Conservation (phyloP, 148 eudicot species). For the Nepenthes mirabilis region DNA sequence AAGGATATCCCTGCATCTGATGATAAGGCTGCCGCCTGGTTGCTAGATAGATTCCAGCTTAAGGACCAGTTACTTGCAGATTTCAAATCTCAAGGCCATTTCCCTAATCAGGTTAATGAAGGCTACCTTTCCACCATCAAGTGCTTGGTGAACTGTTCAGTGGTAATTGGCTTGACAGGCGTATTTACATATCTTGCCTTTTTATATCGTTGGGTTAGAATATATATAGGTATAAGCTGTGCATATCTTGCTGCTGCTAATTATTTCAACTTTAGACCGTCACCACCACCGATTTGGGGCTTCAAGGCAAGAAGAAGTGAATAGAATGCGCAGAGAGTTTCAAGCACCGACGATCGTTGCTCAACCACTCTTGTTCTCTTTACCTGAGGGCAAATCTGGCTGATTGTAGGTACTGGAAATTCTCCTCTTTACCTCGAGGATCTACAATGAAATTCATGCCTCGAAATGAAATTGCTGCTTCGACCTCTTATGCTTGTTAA, state of each 20-base stretch:
- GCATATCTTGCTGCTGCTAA: slow-evolving; percentile 45
- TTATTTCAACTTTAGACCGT: slow-evolving; percentile 36
- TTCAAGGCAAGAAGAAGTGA: slow-evolving; percentile 12
- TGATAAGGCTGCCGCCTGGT: slow-evolving; percentile 35
- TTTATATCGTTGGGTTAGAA: slow-evolving; percentile 37
- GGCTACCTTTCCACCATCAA: slow-evolving; percentile 34
- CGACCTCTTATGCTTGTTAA: too few relatives aligned
- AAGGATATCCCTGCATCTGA: slow-evolving; percentile 41
- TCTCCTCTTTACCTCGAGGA: background rate
- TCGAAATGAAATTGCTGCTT: too few relatives aligned
- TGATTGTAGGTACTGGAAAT: background rate
- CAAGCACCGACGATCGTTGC: background rate
- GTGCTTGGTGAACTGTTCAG: slow-evolving; percentile 32
- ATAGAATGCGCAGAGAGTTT: background rate
- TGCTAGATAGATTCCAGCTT: slow-evolving; percentile 31
- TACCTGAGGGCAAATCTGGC: background rate
- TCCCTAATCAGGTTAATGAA: slow-evolving; percentile 40
- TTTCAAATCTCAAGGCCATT: slow-evolving; percentile 35
- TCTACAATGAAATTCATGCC: too few relatives aligned
- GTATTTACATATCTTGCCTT: slow-evolving; percentile 33
- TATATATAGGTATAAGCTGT: slow-evolving; percentile 42
- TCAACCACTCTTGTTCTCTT: background rate
- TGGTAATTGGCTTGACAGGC: slow-evolving; percentile 23
- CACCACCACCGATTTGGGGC: slow-evolving; percentile 18
- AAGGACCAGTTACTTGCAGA: slow-evolving; percentile 55